Evolutionary conservation across 2,329 filamentous ascomycete genomes (phyloP).

Genomic region (Beauveria pseudobassiana): DNA sequence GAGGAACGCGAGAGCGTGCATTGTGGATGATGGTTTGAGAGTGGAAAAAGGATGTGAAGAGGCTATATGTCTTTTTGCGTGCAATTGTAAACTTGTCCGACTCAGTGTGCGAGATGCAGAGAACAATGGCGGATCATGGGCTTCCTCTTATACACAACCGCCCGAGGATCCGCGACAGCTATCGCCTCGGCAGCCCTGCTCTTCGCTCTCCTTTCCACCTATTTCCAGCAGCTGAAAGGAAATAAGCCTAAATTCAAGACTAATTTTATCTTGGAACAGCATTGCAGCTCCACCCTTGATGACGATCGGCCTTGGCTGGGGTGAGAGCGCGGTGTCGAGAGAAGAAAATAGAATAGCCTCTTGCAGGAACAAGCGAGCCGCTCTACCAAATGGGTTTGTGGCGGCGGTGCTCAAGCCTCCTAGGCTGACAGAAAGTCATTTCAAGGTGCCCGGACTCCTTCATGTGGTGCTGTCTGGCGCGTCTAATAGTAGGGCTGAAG

Average conservation of each 20-base stretch:
- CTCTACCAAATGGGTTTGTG: background rate
- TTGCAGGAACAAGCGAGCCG: background rate
- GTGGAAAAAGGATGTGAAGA: background rate
- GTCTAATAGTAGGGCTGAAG: too few species aligned
- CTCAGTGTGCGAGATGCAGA: background rate
- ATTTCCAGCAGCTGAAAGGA: background rate
- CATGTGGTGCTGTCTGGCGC: too few species aligned
- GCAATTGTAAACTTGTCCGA: too few species aligned
- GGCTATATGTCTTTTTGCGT: background rate
- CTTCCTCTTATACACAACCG: slow-evolving; percentile 4
- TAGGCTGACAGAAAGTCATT: slow-evolving; percentile 9
- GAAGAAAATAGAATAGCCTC: slow-evolving; percentile 3
- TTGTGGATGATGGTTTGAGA: background rate
- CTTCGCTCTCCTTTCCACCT: background rate
- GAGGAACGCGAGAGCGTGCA: background rate
- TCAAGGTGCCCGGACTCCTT: background rate
- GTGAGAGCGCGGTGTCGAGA: background rate
- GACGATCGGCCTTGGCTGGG: background rate
- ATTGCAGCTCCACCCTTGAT: background rate
- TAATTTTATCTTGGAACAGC: background rate
- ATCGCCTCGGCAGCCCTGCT: background rate
- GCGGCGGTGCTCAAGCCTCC: slow-evolving; percentile 3
- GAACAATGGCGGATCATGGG: background rate
- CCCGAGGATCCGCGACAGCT: background rate
- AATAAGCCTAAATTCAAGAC: slow-evolving; percentile 7